A percentile compares a stretch with the other conserved stretches of the same genome.
Conservation (phyloP, 2,329 filamentous ascomycete species). For the Fusarium sterilihyphosum region DNA sequence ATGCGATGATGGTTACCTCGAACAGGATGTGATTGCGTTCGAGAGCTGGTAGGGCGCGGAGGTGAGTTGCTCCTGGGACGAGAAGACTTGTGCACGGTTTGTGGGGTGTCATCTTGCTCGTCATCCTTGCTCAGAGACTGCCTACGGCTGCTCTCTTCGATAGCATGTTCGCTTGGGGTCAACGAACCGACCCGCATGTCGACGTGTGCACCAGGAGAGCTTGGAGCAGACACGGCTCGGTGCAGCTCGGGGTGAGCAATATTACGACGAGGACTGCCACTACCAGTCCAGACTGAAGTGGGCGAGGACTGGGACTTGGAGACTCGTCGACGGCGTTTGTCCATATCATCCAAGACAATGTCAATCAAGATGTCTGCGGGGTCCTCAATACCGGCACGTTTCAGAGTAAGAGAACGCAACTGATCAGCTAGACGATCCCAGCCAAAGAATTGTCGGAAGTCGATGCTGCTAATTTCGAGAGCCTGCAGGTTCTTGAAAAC, state of each 20-base stretch:
- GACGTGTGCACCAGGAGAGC: conserved; percentile 63
- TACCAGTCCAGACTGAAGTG: conserved; percentile 72
- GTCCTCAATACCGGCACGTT: conserved; percentile 87
- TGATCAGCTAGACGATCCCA: conserved; percentile 96
- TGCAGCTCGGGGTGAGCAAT: conserved; percentile 70
- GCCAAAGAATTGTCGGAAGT: conserved; percentile 96
- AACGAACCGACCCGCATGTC: conserved; percentile 70
- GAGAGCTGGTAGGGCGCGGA: conserved; percentile 77
- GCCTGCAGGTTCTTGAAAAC: conserved; percentile 97
- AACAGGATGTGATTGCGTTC: conserved; percentile 74
- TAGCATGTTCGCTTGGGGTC: conserved; percentile 60
- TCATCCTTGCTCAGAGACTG: conserved; percentile 59
- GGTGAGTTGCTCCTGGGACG: conserved; percentile 84
- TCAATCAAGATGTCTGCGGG: conserved; percentile 89
- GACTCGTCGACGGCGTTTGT: conserved; percentile 86
- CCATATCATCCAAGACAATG: conserved; percentile 96
- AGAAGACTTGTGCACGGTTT: conserved; percentile 55
- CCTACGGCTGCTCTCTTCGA: conserved; percentile 52
- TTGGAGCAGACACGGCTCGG: conserved; percentile 74
- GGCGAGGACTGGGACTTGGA: conserved; percentile 87
- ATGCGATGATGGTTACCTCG: conserved; percentile 79
- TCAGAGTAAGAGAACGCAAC: conserved; percentile 87
- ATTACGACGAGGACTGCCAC: conserved; percentile 68
- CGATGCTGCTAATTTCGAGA: conserved; percentile 92
- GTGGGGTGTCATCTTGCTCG: conserved; percentile 56